A percentile compares a stretch with the other conserved stretches of the same genome.
Conservation (phyloP, 2,329 filamentous ascomycete genomes). For the Fusarium denticulatum region DNA sequence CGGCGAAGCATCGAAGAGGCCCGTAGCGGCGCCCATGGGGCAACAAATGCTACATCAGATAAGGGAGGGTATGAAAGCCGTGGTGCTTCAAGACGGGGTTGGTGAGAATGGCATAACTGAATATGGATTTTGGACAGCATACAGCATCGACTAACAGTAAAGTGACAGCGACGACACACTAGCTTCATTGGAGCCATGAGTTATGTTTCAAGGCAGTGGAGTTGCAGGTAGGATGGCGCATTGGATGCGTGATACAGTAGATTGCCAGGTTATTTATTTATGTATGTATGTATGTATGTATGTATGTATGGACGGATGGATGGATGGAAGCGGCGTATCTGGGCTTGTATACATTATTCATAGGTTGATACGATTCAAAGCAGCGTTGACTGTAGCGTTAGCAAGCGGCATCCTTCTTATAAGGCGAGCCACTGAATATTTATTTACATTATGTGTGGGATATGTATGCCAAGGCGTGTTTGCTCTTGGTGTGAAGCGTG, state of each 20-base stretch:
- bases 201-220: slow-evolving; percentile 26
- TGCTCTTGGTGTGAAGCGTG: not conserved
- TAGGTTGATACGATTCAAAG: not conserved
- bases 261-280: slow-evolving; percentile 4
- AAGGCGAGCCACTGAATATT: not conserved
- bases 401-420: not conserved
- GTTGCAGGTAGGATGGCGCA: slow-evolving; percentile 30
- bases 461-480: not conserved
- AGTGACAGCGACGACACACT: not conserved
- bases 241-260: slow-evolving; percentile 17
- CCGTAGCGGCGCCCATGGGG: slow-evolving; percentile 51
- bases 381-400: slow-evolving; percentile 1
- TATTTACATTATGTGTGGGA: not conserved
- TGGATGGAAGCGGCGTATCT: slow-evolving; percentile 24
- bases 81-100: slow-evolving; percentile 50
- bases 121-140: slow-evolving; percentile 18
- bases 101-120: slow-evolving; percentile 40
- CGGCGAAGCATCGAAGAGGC: slow-evolving; percentile 68
- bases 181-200: slow-evolving; percentile 7
- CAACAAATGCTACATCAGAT: slow-evolving; percentile 46
- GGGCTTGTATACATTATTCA: slow-evolving; percentile 21
- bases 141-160: slow-evolving; percentile 1
- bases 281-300: not conserved
- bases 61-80: slow-evolving; percentile 53
- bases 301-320: not conserved